These are phyloP conservation scores for Blastobotrys arbuscula DNA, from an alignment of 1,139 yeast genomes.

Conservation along the genomic window DNA sequence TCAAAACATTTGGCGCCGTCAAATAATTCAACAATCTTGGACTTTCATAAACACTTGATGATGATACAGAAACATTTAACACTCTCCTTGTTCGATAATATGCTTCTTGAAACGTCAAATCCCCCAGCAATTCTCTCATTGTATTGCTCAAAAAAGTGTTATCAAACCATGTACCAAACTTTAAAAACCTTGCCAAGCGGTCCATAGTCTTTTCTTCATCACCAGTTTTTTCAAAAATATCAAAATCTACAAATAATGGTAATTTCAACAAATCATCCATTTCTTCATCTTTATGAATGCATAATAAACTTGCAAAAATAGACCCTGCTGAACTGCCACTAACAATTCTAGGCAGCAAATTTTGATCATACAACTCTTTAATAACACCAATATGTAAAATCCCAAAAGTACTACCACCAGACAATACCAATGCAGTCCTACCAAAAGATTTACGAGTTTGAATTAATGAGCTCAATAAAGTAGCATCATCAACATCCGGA, in stretches of 20 bases:
- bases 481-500: conserved; percentile 53
- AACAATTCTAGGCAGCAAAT: conserved; percentile 78
- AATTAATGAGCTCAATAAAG: conserved; percentile 64
- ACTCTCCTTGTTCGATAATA: conserved; percentile 78
- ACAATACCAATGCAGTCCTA: conserved; percentile 81
- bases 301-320: conserved; percentile 81
- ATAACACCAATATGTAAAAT: conserved; percentile 88
- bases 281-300: conserved; percentile 77
- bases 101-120: conserved; percentile 91
- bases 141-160: conserved; percentile 65
- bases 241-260: conserved; percentile 52
- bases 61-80: conserved; percentile 83
- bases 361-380: conserved; percentile 66
- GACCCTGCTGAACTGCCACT: conserved; percentile 98
- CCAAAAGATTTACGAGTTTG: conserved; percentile 92
- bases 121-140: conserved; percentile 77
- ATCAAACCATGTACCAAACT: conserved; percentile 86
- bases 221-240: conserved; percentile 61
- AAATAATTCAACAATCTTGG: conserved; percentile 70
- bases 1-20: conserved; percentile 90
- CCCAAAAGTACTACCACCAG: conserved; percentile 96
- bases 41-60: conserved; percentile 46
- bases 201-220: conserved; percentile 43
- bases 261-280: conserved; percentile 41
- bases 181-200: conserved; percentile 57